phyloP scores from a whole-genome alignment of 352 stramenopile genomes.

The Phytophthora citrophthora region DNA sequence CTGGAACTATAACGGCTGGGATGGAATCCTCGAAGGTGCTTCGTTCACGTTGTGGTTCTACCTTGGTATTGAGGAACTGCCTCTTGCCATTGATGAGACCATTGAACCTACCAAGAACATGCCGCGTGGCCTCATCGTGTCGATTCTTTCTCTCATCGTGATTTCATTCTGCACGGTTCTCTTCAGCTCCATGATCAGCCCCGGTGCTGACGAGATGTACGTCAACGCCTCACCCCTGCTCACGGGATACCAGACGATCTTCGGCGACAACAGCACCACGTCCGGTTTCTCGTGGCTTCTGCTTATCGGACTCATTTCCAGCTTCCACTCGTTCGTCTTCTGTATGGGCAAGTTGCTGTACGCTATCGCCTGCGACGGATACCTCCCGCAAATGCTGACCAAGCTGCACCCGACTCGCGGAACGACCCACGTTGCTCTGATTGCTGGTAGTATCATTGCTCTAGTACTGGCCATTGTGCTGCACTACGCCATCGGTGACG shows the following conservation, averaged over 20 bases:
- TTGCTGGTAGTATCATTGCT: constrained; percentile 43
- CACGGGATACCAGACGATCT: constrained; percentile 62
- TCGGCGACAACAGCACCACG: constrained; percentile 64
- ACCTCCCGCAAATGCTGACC: constrained; percentile 54
- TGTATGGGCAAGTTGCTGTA: constrained; percentile 68
- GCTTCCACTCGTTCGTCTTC: constrained; percentile 75
- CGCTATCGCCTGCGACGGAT: constrained; percentile 64
- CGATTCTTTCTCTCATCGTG: constrained; percentile 51
- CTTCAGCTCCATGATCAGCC: constrained; percentile 62
- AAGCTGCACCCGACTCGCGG: constrained; percentile 45
- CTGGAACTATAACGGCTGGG: constrained; percentile 54
- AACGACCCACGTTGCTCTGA: constrained; percentile 53
- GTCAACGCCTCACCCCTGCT: constrained; percentile 49
- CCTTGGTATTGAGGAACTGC: constrained; percentile 41
- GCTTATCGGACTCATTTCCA: constrained; percentile 55
- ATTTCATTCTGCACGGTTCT: constrained; percentile 58
- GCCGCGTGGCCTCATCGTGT: constrained; percentile 50
- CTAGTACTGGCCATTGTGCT: constrained; percentile 48
- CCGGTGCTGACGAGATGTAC: constrained; percentile 47
- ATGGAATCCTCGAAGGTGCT: constrained; percentile 50
- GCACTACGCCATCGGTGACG: constrained; percentile 59
- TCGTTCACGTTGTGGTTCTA: constrained; percentile 65
- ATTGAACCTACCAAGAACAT: constrained; percentile 67
- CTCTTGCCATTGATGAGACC: constrained; percentile 61
- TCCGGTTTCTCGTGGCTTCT: constrained; percentile 65